Conservation (phyloP, 768 basidiomycete genomes). For the Astraeus odoratus region DNA sequence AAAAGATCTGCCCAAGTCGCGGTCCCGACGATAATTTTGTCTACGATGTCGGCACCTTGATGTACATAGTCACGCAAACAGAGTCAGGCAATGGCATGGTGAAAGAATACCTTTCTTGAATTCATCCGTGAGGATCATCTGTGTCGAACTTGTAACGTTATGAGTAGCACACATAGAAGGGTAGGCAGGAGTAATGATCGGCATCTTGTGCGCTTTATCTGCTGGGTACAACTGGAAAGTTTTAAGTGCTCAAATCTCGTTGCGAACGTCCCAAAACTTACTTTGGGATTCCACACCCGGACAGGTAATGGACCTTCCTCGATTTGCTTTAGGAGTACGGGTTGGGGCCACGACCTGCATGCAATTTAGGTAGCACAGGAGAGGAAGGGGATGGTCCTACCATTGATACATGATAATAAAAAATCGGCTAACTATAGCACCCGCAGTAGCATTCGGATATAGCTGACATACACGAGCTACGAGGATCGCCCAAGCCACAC, state of each 20-base stretch:
- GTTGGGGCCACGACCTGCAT: constrained; percentile 97
- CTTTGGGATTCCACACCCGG: constrained; percentile 97
- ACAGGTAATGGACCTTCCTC: constrained; percentile 92
- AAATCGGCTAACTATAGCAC: constrained; percentile 94
- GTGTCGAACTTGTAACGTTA: constrained; percentile 93
- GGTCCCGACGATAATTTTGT: constrained; percentile 79
- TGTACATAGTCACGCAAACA: constrained; percentile 10
- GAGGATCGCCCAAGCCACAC: constrained; percentile 97
- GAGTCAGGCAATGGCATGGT: background rate
- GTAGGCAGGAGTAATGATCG: constrained; percentile 98
- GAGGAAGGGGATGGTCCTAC: constrained; percentile 36
- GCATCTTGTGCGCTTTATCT: constrained; percentile 96
- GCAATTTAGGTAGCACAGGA: too few species aligned
- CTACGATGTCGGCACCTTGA: constrained; percentile 85
- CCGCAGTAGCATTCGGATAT: constrained; percentile 91
- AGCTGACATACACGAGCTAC: constrained; percentile 99
- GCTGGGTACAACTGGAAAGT: constrained; percentile 72
- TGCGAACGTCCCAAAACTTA: constrained; percentile 20
- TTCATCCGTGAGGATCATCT: constrained; percentile 93
- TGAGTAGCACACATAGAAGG: constrained; percentile 99
- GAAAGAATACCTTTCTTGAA: constrained; percentile 74
- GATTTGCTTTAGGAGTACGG: constrained; percentile 94
- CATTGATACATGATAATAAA: constrained; percentile 99
- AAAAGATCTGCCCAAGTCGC: constrained; percentile 94
- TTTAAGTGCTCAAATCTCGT: background rate